phyloP scores from a whole-genome alignment of 176 grass and related monocot genomes.

The Oryza coarctata region DNA sequence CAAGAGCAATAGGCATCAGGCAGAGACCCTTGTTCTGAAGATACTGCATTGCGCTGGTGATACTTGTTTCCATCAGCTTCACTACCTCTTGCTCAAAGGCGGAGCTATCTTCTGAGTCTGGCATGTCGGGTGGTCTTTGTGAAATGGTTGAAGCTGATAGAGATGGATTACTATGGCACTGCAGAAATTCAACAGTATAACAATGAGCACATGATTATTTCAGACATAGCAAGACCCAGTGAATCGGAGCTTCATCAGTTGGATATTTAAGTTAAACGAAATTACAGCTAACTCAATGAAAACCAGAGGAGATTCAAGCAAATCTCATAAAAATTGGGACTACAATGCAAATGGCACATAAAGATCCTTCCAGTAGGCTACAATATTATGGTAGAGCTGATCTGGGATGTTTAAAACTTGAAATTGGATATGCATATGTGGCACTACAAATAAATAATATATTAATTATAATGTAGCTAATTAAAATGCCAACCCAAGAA shows the following conservation, averaged over 20 bases:
- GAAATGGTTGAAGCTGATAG: conserved; percentile 33
- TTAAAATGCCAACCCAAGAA: neutral
- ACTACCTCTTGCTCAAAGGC: conserved; percentile 70
- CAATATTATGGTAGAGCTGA: neutral
- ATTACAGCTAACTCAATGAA: neutral
- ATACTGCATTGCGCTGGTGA: conserved; percentile 76
- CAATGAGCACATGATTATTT: neutral
- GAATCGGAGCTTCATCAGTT: neutral
- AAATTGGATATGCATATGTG: neutral
- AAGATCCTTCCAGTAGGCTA: neutral
- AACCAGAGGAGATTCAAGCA: neutral
- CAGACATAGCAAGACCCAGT: neutral
- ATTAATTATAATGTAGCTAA: neutral
- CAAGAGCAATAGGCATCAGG: conserved; percentile 83
- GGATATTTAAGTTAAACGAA: neutral
- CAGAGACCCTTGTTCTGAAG: conserved; percentile 84
- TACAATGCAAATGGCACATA: neutral
- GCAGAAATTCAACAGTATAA: neutral
- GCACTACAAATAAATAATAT: neutral
- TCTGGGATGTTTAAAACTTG: neutral
- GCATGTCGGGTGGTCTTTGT: conserved; percentile 23
- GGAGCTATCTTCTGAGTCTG: conserved; percentile 41
- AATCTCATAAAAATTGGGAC: neutral
- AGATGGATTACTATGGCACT: conserved; percentile 11
- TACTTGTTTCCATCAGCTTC: conserved; percentile 72